Base-by-base conservation (phyloP, 2,329 filamentous ascomycete species). In the Elsinoe ampelina region DNA sequence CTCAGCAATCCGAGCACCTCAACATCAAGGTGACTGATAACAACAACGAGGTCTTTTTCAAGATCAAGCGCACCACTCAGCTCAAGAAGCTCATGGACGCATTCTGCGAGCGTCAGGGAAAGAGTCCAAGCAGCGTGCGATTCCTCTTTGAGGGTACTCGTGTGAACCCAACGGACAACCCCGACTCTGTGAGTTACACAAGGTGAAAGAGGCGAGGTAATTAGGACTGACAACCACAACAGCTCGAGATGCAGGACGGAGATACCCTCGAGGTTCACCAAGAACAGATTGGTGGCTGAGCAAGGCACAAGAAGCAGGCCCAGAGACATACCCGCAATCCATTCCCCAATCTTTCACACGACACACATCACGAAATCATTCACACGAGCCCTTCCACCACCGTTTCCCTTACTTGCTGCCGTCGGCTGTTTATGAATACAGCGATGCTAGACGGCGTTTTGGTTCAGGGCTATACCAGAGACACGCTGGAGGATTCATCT, bases 11-110 rank as follows among this genome's bases (percentile, higher is more conserved):
- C 30, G 92, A 97, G 75, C 93, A 98, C 73, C 79, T 98, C 4
- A 98, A 98, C 76, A 97, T 98, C 76, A 98, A 98, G 72, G 93
- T 98, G 12, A 97, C 93, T 0, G 93, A 98, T 66, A 96, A 95
- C 77, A 96, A 96, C 77, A 98, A 98, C 71, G 93, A 98, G 71
- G 92, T 98, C 66, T 98, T 97, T 73, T 98, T 98, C 80, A 98
- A 98, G 80, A 98, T 98, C 77, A 98, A 98, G 85, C 83, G 91
- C 36, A 90, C 86, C 19, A 98, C 93, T 1, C 88, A 90, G 71
- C 82, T 98, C 1, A 93, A 95, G 76, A 98, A 98, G 78, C 79
- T 98, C 57, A 98, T 98, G 93, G 86, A 89, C 60, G 93, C 93
- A 17, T 98, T 97, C 72, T 98, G 93, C 73, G 92, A 97, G 64